Evolutionary conservation across 75 land plant genomes (phyloP).

Genomic region (Selaginella moellendorffii): DNA sequence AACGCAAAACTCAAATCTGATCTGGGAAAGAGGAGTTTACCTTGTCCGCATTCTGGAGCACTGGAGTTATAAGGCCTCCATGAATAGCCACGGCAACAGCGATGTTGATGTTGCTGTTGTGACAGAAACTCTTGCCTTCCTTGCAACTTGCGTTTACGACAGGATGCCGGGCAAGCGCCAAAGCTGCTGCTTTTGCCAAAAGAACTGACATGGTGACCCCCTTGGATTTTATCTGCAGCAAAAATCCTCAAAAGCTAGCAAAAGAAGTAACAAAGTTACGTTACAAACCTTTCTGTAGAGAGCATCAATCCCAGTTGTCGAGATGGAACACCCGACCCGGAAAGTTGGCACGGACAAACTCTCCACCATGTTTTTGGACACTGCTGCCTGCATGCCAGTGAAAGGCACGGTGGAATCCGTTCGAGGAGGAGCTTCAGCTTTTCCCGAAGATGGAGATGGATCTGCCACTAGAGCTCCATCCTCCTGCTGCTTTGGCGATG

Average conservation of each 20-base stretch:
- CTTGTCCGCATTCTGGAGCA: constrained; percentile 95
- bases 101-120: constrained; percentile 67
- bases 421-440: constrained; percentile 16
- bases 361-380: constrained; percentile 82
- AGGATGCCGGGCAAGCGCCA: constrained; percentile 89
- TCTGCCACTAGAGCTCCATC: constrained; percentile 16
- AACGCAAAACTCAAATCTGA: no score
- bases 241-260: background rate
- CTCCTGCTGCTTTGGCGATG: background rate
- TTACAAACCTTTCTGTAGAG: constrained; percentile 70
- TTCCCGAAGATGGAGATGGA: constrained; percentile 8
- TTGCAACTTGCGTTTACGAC: constrained; percentile 82
- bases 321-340: constrained; percentile 79
- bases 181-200: constrained; percentile 81
- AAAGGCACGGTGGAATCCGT: constrained; percentile 54
- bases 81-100: constrained; percentile 98
- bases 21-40: no score
- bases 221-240: constrained; percentile 72
- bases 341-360: constrained; percentile 81
- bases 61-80: constrained; percentile 95
- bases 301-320: constrained; percentile 65
- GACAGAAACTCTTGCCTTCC: constrained; percentile 91
- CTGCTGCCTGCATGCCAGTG: constrained; percentile 85
- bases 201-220: constrained; percentile 98
- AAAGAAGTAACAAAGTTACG: background rate